Base-by-base conservation (phyloP, 2,329 filamentous ascomycete species). In the Pestalotiopsis sp. region DNA sequence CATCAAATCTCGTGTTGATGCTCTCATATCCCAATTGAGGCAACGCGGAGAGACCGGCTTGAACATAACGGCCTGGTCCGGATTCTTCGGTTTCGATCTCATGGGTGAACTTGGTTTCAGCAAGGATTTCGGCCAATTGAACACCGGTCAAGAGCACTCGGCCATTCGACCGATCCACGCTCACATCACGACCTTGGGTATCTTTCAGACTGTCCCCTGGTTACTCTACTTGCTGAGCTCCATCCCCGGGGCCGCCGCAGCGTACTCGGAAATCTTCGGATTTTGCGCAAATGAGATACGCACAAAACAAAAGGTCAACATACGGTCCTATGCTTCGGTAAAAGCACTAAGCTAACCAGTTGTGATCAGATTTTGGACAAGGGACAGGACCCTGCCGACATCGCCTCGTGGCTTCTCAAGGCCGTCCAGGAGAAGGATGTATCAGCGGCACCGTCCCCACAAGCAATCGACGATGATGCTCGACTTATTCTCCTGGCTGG, bases 361-460 rank as follows among this genome's bases (percentile, higher is more conserved):
- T 52, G 1, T 36, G 1, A 36, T 1, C 41, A 74, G 77, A 72
- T 67, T 12, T 77, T 72, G 69, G 45, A 73, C 25, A 41, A 39
- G 7, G 72, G 78, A 9, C 72, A 79, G 7, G 41, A 75, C 7
- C 80, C 79, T 0, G 70, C 73, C 39, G 80, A 82, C 68, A 75
- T 83, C 36, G 69, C 80, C 5, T 80, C 80, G 0, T 83, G 81
- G 80, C 71, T 83, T 4, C 58, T 82, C 14, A 81, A 81, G 66
- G 79, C 80, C 5, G 71, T 78, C 4, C 74, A 77, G 11, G 79
- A 82, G 17, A 78, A 78, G 25, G 79, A 82, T 23, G 68, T 72
- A 2, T 77, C 77, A 1, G 80, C 79, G 0, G 73, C 80, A 5
- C 77, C 78, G 4, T 77, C 74, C 0, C 61, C 71, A 64, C 73